Percentiles rank a stretch among this genome's conserved stretches.
These are phyloP conservation scores for Alternaria conjuncta DNA, from an alignment of 2,329 filamentous ascomycete genomes.

Conservation along the genomic window DNA sequence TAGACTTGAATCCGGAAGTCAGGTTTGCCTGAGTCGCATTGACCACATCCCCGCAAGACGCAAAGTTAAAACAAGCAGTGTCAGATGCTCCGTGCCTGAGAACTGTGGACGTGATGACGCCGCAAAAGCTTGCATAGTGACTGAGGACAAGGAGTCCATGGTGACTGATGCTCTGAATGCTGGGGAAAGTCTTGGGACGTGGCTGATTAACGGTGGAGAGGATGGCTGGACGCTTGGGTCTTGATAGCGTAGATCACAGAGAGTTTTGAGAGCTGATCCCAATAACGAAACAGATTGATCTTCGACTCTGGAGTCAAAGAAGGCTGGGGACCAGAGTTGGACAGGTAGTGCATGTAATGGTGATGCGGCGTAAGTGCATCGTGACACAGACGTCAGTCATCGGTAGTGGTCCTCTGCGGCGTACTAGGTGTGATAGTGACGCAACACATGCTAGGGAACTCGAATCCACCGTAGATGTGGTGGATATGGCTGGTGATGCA, in stretches of 20 bases:
- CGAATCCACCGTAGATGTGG: neutral
- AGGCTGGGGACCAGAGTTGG: neutral
- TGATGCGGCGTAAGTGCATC: neutral
- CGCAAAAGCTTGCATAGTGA: neutral
- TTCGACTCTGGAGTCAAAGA: neutral
- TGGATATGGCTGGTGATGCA: neutral
- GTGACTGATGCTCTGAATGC: neutral
- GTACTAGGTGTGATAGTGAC: neutral
- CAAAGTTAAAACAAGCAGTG: slow-evolving; percentile 14
- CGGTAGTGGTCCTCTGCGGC: neutral
- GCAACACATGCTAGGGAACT: neutral
- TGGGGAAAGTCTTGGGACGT: neutral
- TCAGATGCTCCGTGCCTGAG: slow-evolving; percentile 7
- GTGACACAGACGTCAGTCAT: neutral
- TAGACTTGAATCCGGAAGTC: neutral
- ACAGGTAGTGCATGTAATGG: neutral
- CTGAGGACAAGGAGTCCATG: neutral
- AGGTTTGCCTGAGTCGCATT: slow-evolving; percentile 11
- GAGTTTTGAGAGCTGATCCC: neutral
- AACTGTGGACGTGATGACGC: neutral
- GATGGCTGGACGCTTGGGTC: neutral
- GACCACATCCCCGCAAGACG: neutral
- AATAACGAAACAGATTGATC: neutral
- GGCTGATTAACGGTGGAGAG: neutral
- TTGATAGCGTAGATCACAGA: neutral